A percentile compares a stretch with the other conserved stretches of the same genome.
phyloP scores from a whole-genome alignment of 352 stramenopile genomes.

The Phytophthora europaea region DNA sequence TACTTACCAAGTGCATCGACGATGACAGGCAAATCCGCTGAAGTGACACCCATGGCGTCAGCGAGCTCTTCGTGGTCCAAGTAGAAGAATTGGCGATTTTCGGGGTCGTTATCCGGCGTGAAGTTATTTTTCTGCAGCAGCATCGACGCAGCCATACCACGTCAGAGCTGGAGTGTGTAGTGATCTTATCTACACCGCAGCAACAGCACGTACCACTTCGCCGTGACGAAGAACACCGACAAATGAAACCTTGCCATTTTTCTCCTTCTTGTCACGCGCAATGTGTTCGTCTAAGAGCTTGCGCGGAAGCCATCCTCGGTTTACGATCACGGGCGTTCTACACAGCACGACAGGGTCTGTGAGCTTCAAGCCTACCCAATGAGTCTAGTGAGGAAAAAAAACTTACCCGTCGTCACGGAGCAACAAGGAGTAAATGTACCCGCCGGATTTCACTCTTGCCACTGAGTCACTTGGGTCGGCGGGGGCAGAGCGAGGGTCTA shows the following conservation, averaged over 20 bases:
- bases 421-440: conserved; percentile 89
- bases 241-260: conserved; percentile 60
- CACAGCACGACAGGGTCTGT: conserved; percentile 1
- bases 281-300: conserved; percentile 84
- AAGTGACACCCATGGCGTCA: conserved; percentile 78
- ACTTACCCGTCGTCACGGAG: conserved; percentile 73
- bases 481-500: conserved; percentile 85
- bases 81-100: conserved; percentile 86
- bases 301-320: conserved; percentile 84
- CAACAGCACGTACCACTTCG: conserved; percentile 68
- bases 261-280: conserved; percentile 61
- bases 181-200: not conserved
- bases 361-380: not conserved
- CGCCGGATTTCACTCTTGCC: conserved; percentile 81
- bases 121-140: conserved; percentile 74
- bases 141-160: not conserved
- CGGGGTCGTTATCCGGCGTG: conserved; percentile 81
- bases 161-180: conserved; percentile 4
- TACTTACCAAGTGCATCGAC: conserved; percentile 74
- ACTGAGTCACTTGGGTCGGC: conserved; percentile 82
- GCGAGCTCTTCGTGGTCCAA: conserved; percentile 83
- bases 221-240: conserved; percentile 82
- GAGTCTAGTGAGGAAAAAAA: not conserved
- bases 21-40: conserved; percentile 75
- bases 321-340: conserved; percentile 88